Percentiles rank a stretch among this genome's conserved stretches.
Conservation (phyloP, 257 asterid genomes). For the Linderniella brevidens region DNA sequence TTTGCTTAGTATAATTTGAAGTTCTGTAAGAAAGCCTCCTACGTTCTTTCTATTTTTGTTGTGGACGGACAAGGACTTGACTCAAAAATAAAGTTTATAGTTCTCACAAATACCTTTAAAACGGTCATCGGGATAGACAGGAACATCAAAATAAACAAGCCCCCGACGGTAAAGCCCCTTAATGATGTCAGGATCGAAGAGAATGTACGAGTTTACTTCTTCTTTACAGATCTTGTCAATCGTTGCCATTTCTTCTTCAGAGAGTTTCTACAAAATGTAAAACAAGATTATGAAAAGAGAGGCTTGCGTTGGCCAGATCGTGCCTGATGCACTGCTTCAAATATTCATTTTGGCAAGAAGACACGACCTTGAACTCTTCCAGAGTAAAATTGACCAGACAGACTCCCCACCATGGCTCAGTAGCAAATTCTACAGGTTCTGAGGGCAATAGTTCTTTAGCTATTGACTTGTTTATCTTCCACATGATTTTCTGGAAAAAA, state of each 20-base stretch:
- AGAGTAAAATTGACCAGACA: constrained; percentile 92
- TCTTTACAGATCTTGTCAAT: constrained; percentile 97
- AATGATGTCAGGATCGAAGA: constrained; percentile 74
- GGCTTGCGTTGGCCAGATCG: constrained; percentile 6
- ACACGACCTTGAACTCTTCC: constrained; percentile 90
- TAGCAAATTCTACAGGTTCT: constrained; percentile 79
- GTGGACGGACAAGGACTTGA: too few species aligned
- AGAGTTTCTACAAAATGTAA: constrained; percentile 48
- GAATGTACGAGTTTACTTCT: constrained; percentile 86
- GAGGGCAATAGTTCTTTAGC: constrained; percentile 87
- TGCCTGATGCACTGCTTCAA: constrained; percentile 6
- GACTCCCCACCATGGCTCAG: constrained; percentile 99
- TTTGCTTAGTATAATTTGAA: too few species aligned
- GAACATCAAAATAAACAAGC: constrained; percentile 84
- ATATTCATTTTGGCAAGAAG: constrained; percentile 12
- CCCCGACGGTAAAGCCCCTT: constrained; percentile 86
- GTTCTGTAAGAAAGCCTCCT: too few species aligned
- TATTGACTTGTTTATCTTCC: constrained; percentile 98
- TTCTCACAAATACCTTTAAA: constrained; percentile 51
- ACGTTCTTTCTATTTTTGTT: too few species aligned
- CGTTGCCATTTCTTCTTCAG: constrained; percentile 96
- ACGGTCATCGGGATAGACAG: constrained; percentile 93
- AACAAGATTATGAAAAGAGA: constrained; percentile 7
- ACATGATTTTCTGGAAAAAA: constrained; percentile 93
- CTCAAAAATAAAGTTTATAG: constrained; percentile 2